Percentiles rank a stretch among this genome's conserved stretches.
phyloP scores from a whole-genome alignment of 371 early-diverging fungal genomes.

The Conidiobolus incongruus region DNA sequence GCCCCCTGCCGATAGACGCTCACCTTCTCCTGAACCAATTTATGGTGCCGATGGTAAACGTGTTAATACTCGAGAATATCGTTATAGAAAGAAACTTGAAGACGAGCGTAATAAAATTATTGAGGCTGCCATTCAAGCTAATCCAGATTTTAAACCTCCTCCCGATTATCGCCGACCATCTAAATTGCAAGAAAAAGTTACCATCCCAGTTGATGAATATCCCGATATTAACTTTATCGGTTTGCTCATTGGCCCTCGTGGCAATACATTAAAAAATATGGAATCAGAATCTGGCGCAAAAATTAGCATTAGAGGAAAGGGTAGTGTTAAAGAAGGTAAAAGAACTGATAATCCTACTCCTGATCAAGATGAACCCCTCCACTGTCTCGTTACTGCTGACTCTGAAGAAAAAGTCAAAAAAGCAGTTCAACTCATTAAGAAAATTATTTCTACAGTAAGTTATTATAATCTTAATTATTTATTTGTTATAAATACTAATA shows the following conservation, averaged over 20 bases:
- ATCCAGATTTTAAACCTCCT: slow-evolving; percentile 73
- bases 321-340: slow-evolving; percentile 91
- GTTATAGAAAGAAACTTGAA: slow-evolving; percentile 78
- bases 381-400: slow-evolving; percentile 79
- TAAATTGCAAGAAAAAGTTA: slow-evolving; percentile 69
- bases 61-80: slow-evolving; percentile 78
- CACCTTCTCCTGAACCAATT: slow-evolving; percentile 80
- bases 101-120: slow-evolving; percentile 81
- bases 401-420: slow-evolving; percentile 67
- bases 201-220: slow-evolving; percentile 82
- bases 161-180: slow-evolving; percentile 70
- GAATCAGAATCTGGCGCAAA: slow-evolving; percentile 83
- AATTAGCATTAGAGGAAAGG: slow-evolving; percentile 89
- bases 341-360: slow-evolving; percentile 19
- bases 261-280: slow-evolving; percentile 86
- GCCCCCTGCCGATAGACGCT: slow-evolving; percentile 59
- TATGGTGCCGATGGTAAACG: slow-evolving; percentile 85
- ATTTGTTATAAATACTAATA: too few species aligned
- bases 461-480: too few species aligned
- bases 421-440: slow-evolving; percentile 66
- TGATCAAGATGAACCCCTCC: slow-evolving; percentile 83
- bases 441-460: slow-evolving; percentile 84
- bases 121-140: slow-evolving; percentile 44
- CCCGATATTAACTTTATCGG: slow-evolving; percentile 97
- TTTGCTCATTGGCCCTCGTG: slow-evolving; percentile 88